Base-by-base conservation (phyloP, 202 grass and related monocot species). In the Sporobolus alterniflorus region DNA sequence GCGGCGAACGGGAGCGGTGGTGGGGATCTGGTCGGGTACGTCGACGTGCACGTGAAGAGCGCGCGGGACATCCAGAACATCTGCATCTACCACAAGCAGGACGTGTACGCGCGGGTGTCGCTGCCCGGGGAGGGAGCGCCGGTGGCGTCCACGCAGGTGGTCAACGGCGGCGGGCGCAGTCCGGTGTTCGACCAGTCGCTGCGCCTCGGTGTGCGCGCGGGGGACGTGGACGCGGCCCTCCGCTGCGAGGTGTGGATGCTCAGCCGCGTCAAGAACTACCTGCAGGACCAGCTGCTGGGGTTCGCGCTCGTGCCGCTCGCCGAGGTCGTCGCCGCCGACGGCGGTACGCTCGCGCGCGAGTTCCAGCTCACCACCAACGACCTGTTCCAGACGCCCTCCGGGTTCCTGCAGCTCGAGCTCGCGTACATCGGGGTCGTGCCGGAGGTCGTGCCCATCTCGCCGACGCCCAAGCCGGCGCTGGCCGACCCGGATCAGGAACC, bases 11-110 rank as follows among this genome's bases (percentile, higher is more conserved):
- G 28, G 67, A 68, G 14, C 61, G 83, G 48, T 41, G 59, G 55
- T 40, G 84, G 76, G 3, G 88, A 85, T 29, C 86, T 96, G 82
- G 88, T 94, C 40, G 95, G 92, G 33, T 91, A 88, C 84, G 69
- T 98, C 67, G 86, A 98, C 74, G 88, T 93, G 61, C 83, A 90
- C 64, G 87, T 98, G 51, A 84, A 87, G 74, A 92, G 88, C 78
- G 95, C 95, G 56, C 79, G 95, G 82, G 95, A 95, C 82, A 91
- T 98, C 60, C 95, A 95, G 78, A 98, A 95, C 90, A 98, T 98
- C 81, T 95, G 92, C 86, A 98, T 98, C 90, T 98, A 98, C 88
- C 95, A 95, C 88, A 98, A 98, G 88, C 95, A 98, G 78, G 95
- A 98, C 54, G 95, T 98, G 74, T 98, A 98, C 85, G 90, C 84